Conservation (phyloP, 2,329 filamentous ascomycete species). For the Diaporthe humulicola region DNA sequence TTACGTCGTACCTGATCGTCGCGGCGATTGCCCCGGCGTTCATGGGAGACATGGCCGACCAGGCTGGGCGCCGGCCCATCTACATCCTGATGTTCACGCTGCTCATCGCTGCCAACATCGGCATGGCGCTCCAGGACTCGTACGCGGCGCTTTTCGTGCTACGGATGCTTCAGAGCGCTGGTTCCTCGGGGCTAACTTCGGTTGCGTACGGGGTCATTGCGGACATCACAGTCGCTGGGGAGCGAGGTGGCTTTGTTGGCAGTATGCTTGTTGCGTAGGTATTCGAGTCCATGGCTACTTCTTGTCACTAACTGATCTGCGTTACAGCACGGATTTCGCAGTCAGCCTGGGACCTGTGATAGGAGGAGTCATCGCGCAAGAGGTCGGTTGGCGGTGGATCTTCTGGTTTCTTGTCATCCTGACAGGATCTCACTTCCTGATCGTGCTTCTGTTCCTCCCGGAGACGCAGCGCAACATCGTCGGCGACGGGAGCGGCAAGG, state of each 20-base stretch:
- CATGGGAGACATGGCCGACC: slow-evolving; percentile 37
- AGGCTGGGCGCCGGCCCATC: slow-evolving; percentile 32
- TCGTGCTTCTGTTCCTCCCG: slow-evolving; percentile 44
- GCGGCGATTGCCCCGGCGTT: slow-evolving; percentile 50
- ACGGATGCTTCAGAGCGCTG: slow-evolving; percentile 20
- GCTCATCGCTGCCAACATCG: not conserved
- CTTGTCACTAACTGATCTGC: not conserved
- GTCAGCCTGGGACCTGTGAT: slow-evolving; percentile 49
- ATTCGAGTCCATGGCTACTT: too few relatives aligned
- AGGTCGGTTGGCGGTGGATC: slow-evolving; percentile 53
- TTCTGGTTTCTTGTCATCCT: slow-evolving; percentile 55
- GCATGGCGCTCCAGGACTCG: slow-evolving; percentile 3
- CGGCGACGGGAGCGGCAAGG: slow-evolving; percentile 45
- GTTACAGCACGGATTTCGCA: not conserved
- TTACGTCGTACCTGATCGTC: slow-evolving; percentile 59
- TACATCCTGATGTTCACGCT: slow-evolving; percentile 18
- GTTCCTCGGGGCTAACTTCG: not conserved
- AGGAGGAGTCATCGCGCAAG: slow-evolving; percentile 51
- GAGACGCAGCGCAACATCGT: slow-evolving; percentile 52
- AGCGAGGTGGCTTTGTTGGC: not conserved
- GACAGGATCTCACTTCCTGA: slow-evolving; percentile 42
- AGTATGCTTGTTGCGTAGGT: slow-evolving; percentile 4
- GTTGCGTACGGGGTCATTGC: not conserved
- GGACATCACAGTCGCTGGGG: not conserved
- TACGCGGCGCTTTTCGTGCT: slow-evolving; percentile 8